phyloP scores from a whole-genome alignment of 1,284 basidiomycete genomes.

The Phylloboletellus chloephorus region DNA sequence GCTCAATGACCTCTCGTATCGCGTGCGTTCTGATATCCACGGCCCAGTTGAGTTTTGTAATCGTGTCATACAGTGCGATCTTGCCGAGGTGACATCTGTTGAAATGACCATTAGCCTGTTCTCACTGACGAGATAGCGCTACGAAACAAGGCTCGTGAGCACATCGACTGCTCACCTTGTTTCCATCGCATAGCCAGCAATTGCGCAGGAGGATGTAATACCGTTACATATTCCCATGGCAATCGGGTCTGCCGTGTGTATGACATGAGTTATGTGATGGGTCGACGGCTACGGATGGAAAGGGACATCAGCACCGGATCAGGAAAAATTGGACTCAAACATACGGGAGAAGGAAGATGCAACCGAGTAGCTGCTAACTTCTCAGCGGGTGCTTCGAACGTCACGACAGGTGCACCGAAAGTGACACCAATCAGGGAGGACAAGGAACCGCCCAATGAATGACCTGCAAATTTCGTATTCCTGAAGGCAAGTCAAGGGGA shows the following conservation, averaged over 20 bases:
- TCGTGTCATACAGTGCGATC: conserved; percentile 85
- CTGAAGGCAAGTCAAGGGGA: not conserved
- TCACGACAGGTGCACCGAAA: conserved; percentile 79
- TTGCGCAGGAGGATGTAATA: conserved; percentile 50
- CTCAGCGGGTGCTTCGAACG: conserved; percentile 81
- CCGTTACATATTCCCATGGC: conserved; percentile 62
- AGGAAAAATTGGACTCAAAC: conserved; percentile 10
- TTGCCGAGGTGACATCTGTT: conserved; percentile 79
- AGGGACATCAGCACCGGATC: not conserved
- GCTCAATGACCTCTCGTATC: conserved; percentile 72
- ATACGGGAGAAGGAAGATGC: conserved; percentile 65
- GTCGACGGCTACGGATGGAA: conserved; percentile 42
- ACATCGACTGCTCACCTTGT: conserved; percentile 35
- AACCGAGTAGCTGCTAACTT: conserved; percentile 67
- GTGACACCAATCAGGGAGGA: conserved; percentile 75
- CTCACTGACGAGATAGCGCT: not conserved
- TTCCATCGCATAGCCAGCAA: conserved; percentile 61
- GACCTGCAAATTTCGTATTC: conserved; percentile 34
- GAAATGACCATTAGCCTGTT: conserved; percentile 21
- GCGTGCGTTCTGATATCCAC: conserved; percentile 75
- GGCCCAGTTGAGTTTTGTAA: conserved; percentile 76
- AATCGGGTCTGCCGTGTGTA: conserved; percentile 70
- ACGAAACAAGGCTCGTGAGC: not conserved
- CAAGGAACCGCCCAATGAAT: conserved; percentile 77
- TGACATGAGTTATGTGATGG: conserved; percentile 62